Percentiles rank a stretch among this genome's conserved stretches.
phyloP scores from a whole-genome alignment of 306 rosid species.

The Begonia masoniana region DNA sequence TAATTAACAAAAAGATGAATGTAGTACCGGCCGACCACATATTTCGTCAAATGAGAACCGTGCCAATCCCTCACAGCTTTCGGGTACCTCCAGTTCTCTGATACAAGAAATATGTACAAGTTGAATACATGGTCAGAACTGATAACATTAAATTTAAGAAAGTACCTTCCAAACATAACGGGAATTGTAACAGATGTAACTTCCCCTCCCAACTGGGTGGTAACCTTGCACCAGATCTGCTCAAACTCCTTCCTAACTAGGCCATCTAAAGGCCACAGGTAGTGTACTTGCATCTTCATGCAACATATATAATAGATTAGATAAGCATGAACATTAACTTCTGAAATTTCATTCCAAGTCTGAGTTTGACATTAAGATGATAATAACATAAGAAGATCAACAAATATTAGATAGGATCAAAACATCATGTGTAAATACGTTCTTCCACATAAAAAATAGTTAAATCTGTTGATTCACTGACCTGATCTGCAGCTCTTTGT shows the following conservation, averaged over 20 bases:
- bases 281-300: conserved; percentile 43
- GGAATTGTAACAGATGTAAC: conserved; percentile 36
- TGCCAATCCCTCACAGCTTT: conserved; percentile 78
- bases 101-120: conserved; percentile 7
- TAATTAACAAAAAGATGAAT: conserved; percentile 10
- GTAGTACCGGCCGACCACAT: conserved; percentile 77
- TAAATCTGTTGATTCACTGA: conserved; percentile 14
- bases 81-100: conserved; percentile 70
- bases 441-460: not conserved
- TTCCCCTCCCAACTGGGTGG: conserved; percentile 37
- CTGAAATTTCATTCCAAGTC: not conserved
- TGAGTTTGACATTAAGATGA: too few species aligned
- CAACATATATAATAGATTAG: conserved; percentile 4
- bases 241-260: conserved; percentile 40
- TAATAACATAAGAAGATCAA: too few species aligned
- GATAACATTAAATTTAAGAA: conserved; percentile 8
- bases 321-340: not conserved
- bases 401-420: too few species aligned
- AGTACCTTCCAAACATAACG: conserved; percentile 96
- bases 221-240: conserved; percentile 59
- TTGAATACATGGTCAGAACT: conserved; percentile 6
- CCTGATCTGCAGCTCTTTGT: conserved; percentile 49
- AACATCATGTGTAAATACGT: too few species aligned
- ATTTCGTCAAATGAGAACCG: conserved; percentile 78
- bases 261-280: conserved; percentile 61